Evolutionary conservation across 495 filamentous ascomycete genomes (phyloP).

Genomic region (Talaromyces ruber): DNA sequence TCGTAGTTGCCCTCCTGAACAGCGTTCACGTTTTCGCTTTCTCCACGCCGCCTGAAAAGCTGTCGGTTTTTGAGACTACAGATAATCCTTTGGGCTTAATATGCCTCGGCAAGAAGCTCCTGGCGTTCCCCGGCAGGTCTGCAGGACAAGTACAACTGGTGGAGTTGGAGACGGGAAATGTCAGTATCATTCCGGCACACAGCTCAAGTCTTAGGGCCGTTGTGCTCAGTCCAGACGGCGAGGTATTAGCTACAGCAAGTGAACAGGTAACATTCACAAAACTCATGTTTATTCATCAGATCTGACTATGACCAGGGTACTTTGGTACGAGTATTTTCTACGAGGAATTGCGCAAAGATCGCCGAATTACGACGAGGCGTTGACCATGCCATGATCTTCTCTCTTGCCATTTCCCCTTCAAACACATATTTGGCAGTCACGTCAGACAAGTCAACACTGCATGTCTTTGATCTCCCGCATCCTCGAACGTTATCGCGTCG

Average conservation of each 20-base stretch:
- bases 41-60: conserved; percentile 61
- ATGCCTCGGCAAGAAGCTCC: conserved; percentile 58
- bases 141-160: conserved; percentile 89
- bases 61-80: conserved; percentile 73
- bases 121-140: conserved; percentile 79
- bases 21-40: conserved; percentile 81
- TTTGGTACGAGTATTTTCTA: conserved; percentile 74
- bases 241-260: conserved; percentile 82
- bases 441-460: conserved; percentile 92
- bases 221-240: conserved; percentile 69
- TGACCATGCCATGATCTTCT: conserved; percentile 81
- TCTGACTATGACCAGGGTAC: conserved; percentile 54
- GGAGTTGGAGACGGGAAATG: conserved; percentile 69
- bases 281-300: not conserved
- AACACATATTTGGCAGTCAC: conserved; percentile 77
- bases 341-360: conserved; percentile 65
- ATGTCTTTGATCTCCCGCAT: conserved; percentile 74
- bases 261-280: conserved; percentile 50
- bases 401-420: conserved; percentile 75
- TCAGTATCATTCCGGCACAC: conserved; percentile 93
- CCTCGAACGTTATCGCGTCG: conserved; percentile 23
- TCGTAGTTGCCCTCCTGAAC: conserved; percentile 75
- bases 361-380: conserved; percentile 81
- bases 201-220: conserved; percentile 70
- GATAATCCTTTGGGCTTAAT: conserved; percentile 81